phyloP scores from a whole-genome alignment of 345 rosid genomes.

The Citrus sp. region DNA sequence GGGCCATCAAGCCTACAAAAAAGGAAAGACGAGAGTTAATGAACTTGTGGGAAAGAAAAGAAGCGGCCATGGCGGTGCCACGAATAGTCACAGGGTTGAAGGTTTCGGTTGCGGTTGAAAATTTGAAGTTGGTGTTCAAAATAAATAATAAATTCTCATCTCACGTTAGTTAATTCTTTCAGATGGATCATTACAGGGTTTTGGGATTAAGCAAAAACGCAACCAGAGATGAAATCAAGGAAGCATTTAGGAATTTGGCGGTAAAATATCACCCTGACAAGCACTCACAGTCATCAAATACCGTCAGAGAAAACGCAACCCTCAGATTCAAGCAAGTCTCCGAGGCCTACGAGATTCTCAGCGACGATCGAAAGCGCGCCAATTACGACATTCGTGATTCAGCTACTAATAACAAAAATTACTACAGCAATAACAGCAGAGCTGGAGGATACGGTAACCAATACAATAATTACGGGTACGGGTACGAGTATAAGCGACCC shows the following conservation, averaged over 20 bases:
- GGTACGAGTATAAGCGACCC: constrained; percentile 29
- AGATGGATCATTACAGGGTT: constrained; percentile 75
- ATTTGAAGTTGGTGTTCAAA: not conserved
- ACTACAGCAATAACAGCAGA: constrained; percentile 3
- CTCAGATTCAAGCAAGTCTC: constrained; percentile 72
- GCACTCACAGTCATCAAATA: constrained; percentile 62
- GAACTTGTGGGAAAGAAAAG: not conserved
- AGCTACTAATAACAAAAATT: constrained; percentile 1
- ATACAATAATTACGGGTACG: constrained; percentile 13
- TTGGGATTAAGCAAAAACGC: constrained; percentile 62
- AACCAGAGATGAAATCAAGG: constrained; percentile 70
- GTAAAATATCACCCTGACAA: constrained; percentile 77
- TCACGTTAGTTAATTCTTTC: not conserved
- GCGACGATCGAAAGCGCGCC: constrained; percentile 67
- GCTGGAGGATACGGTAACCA: constrained; percentile 7
- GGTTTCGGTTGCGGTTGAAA: not conserved
- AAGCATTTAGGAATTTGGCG: constrained; percentile 73
- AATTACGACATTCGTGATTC: constrained; percentile 43
- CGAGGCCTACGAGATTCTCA: constrained; percentile 75
- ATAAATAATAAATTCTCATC: not conserved
- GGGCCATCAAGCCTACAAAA: too few relatives aligned
- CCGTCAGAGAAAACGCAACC: constrained; percentile 51
- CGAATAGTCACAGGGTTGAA: not conserved
- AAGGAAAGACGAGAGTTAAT: too few relatives aligned
- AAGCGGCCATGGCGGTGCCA: constrained; percentile 29